Conservation (phyloP, 345 rosid species). For the Diplotaxis tenuifolia region DNA sequence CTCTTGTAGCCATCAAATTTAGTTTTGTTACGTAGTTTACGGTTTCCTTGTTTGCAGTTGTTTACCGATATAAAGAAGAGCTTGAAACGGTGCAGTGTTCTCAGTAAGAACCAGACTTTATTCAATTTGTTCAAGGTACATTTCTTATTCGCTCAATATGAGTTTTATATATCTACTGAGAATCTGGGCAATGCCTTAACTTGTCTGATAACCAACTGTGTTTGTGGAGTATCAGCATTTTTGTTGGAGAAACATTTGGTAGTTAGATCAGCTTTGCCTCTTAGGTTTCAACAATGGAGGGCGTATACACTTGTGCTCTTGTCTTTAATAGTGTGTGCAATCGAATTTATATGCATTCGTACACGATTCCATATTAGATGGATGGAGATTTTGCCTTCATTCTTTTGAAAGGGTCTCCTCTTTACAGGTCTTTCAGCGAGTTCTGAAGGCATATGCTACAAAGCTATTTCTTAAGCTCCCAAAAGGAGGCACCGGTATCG, state of each 20-base stretch:
- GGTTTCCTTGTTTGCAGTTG: constrained; percentile 49
- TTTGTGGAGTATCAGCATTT: constrained; percentile 1
- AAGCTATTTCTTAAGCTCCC: constrained; percentile 89
- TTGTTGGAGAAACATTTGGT: constrained; percentile 11
- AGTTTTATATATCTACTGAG: constrained; percentile 2
- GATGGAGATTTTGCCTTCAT: constrained; percentile 10
- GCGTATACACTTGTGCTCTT: neutral
- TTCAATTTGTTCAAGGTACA: constrained; percentile 86
- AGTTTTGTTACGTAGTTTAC: neutral
- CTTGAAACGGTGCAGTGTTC: constrained; percentile 90
- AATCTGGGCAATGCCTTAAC: constrained; percentile 1
- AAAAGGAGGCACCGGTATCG: constrained; percentile 90
- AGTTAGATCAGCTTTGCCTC: constrained; percentile 20
- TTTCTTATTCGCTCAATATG: constrained; percentile 11
- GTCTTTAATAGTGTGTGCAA: neutral
- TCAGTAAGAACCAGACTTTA: constrained; percentile 83
- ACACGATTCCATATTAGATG: neutral
- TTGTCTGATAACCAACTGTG: constrained; percentile 8
- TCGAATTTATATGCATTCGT: constrained; percentile 1
- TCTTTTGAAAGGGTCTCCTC: constrained; percentile 6
- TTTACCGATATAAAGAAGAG: constrained; percentile 92
- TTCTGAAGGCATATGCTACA: constrained; percentile 83
- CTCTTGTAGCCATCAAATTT: neutral
- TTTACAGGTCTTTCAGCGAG: constrained; percentile 85
- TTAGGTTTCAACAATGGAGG: neutral